Base-by-base conservation (phyloP, 179 eudicot species). In the Drosera spatulata region DNA sequence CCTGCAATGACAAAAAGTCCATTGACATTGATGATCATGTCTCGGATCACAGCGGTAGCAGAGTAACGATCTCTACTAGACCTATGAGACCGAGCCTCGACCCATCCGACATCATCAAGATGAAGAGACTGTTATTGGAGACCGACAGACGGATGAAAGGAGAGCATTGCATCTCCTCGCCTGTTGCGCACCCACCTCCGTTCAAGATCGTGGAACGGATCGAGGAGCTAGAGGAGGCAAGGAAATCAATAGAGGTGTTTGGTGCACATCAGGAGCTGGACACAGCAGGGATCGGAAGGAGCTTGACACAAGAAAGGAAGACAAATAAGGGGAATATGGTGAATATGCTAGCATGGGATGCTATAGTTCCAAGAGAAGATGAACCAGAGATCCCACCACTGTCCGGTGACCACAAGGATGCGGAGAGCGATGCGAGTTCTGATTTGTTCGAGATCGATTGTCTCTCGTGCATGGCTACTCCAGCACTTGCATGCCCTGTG, bases 371-470 rank as follows among this genome's bases (percentile, higher is more conserved):
- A 50, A 66, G 60, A 62, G 41, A 33, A 2, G 74, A 71, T 22
- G 85, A 75, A 51, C 44, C 48, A 15, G 78, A 69, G 6, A 66
- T 67, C 39, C 68, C 65, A 10, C 60, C 59, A 11, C 71, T 71
- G 1, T 56, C 69, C 4, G 14, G 40, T 48, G 83, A 63, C 57
- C 60, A 62, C 48, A 56, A 61, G 63, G 95, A 81, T 51, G 58
- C 63, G 0, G 83, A 69, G 3, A 88, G 96, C 49, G 96, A 88
- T 62, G 73, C 86, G 13, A 88, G 96, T 61, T 88, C 96, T 0
- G 96, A 88, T 61, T 69, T 88, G 62, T 88, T 88, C 42, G 96
- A 88, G 66, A 82, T 88, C 8, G 88, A 86, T 57, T 81, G 91
- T 63, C 69, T 88, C 22, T 70, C 87, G 0, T 71, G 68, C 59